Percentiles rank a stretch among this genome's conserved stretches.
Evolutionary conservation across 352 stramenopile genomes (phyloP).

Genomic region (Phytophthora sansomeana): DNA sequence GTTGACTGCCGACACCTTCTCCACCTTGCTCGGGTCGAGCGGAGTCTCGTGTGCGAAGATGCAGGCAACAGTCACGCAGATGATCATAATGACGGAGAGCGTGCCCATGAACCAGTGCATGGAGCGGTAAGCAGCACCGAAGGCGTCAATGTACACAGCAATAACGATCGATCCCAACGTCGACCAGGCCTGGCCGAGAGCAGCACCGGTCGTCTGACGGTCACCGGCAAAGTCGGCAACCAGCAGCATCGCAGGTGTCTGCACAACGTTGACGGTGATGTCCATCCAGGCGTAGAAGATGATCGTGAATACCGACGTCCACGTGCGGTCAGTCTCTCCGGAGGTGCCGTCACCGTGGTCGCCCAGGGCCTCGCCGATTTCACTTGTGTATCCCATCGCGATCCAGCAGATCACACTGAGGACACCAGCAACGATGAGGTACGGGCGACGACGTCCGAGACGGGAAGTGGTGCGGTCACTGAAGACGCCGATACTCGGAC

Average conservation of each 20-base stretch:
- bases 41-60: conserved; percentile 46
- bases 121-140: conserved; percentile 48
- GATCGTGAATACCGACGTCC: conserved; percentile 38
- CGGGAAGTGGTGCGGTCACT: conserved; percentile 48
- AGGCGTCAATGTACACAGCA: conserved; percentile 50
- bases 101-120: conserved; percentile 53
- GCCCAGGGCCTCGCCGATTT: conserved; percentile 34
- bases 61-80: conserved; percentile 39
- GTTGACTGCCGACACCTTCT: conserved; percentile 13
- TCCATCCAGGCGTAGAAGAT: conserved; percentile 44
- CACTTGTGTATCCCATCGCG: conserved; percentile 58
- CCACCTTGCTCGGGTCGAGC: conserved; percentile 31
- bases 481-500: conserved; percentile 37
- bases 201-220: conserved; percentile 54
- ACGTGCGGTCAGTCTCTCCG: conserved; percentile 22
- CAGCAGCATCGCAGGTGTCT: conserved; percentile 35
- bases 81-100: conserved; percentile 46
- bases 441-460: conserved; percentile 48
- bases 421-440: conserved; percentile 46
- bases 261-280: conserved; percentile 40
- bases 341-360: conserved; percentile 18
- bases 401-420: conserved; percentile 56
- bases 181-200: conserved; percentile 50
- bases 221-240: conserved; percentile 55
- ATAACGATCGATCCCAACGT: conserved; percentile 37